A percentile compares a stretch with the other conserved stretches of the same genome.
These are phyloP conservation scores for Lactarius indigo DNA, from an alignment of 768 basidiomycete genomes.

Conservation along the genomic window DNA sequence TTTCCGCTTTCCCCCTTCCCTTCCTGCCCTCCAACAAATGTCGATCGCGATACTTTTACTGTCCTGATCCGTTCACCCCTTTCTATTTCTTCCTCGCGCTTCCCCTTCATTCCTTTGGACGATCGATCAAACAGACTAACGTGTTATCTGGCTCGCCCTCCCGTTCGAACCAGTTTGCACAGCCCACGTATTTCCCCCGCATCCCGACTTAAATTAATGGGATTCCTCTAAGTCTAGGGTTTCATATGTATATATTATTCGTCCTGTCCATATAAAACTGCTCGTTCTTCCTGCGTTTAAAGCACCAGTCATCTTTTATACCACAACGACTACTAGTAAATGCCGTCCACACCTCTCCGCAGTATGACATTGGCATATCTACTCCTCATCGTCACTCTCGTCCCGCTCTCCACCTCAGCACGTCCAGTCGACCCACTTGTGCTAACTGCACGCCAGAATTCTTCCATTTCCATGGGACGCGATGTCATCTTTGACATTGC, in stretches of 20 bases:
- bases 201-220: not conserved
- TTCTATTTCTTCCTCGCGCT: not conserved
- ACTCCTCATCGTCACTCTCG: not conserved
- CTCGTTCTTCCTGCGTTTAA: not conserved
- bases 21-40: not conserved
- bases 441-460: not conserved
- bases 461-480: not conserved
- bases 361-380: not conserved
- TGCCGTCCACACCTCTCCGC: not conserved
- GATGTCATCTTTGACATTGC: not conserved
- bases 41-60: not conserved
- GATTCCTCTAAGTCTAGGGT: not conserved
- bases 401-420: not conserved
- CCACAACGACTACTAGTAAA: not conserved
- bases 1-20: not conserved
- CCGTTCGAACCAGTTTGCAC: not conserved
- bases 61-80: not conserved
- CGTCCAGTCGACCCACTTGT: not conserved
- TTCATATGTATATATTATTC: not conserved
- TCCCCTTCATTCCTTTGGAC: not conserved
- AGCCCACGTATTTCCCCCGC: not conserved
- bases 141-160: not conserved
- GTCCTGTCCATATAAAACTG: not conserved
- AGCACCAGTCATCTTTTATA: not conserved
- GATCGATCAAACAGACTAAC: not conserved